phyloP scores from a whole-genome alignment of 257 asterid genomes.

The Solanum clarkiae region DNA sequence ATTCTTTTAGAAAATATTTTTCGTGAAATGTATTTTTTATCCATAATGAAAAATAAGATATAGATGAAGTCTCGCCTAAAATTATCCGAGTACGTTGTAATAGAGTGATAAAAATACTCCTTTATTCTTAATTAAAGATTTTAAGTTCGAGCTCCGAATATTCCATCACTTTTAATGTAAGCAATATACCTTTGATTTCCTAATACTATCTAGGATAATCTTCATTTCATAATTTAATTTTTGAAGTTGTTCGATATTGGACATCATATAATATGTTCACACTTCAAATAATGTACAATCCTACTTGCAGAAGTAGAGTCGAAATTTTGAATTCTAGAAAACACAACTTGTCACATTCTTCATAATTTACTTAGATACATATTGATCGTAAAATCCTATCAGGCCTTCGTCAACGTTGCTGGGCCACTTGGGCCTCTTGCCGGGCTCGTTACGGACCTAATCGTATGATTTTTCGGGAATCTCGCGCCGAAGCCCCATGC shows the following conservation, averaged over 20 bases:
- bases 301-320: neutral
- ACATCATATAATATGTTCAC: neutral
- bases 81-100: neutral
- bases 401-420: accelerated
- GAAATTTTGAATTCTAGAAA: neutral
- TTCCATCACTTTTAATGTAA: no score
- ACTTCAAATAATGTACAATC: neutral
- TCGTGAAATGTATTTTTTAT: no score
- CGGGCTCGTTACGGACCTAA: accelerated
- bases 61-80: neutral
- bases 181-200: neutral
- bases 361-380: no score
- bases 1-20: no score
- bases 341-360: neutral
- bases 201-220: neutral
- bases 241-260: neutral
- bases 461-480: no score
- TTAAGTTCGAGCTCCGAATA: accelerated
- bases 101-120: neutral
- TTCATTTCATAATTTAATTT: neutral
- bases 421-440: no score
- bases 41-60: neutral
- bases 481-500: no score
- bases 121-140: neutral
- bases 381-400: no score